These are phyloP conservation scores for Voacanga thouarsii DNA, from an alignment of 257 asterid genomes.

Conservation along the genomic window DNA sequence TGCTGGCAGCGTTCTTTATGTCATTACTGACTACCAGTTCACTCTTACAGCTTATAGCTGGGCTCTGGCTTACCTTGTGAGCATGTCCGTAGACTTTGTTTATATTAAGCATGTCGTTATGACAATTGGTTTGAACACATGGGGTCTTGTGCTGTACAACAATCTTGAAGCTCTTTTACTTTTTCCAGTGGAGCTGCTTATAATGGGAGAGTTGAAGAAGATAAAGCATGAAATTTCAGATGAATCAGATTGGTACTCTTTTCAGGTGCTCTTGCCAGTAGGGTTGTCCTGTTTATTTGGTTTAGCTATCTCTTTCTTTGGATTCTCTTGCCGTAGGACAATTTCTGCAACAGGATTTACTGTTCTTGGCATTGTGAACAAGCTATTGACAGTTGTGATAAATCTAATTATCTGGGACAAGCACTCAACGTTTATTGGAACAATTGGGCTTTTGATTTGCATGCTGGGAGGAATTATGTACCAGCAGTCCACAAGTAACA, in stretches of 20 bases:
- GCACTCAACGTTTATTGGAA: constrained; percentile 79
- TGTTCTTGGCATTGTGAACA: constrained; percentile 93
- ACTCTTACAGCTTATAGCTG: constrained; percentile 78
- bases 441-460: constrained; percentile 84
- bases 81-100: constrained; percentile 96
- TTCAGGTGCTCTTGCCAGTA: constrained; percentile 75
- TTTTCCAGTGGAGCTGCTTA: constrained; percentile 84
- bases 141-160: constrained; percentile 95
- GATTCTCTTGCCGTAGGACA: constrained; percentile 89
- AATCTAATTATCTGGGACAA: constrained; percentile 88
- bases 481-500: constrained; percentile 71
- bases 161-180: constrained; percentile 89
- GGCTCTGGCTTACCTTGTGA: constrained; percentile 84
- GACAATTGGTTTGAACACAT: constrained; percentile 88
- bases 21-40: constrained; percentile 81
- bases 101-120: constrained; percentile 93
- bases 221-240: constrained; percentile 67
- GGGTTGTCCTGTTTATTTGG: constrained; percentile 89
- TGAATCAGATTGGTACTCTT: constrained; percentile 72
- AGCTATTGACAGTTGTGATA: constrained; percentile 83
- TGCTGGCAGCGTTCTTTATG: constrained; percentile 86
- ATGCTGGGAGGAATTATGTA: constrained; percentile 88
- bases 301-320: constrained; percentile 85
- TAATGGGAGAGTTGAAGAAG: constrained; percentile 94
- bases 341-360: constrained; percentile 96